Base-by-base conservation (phyloP, 2,329 filamentous ascomycete species). In the Thermoascus crustaceus region DNA sequence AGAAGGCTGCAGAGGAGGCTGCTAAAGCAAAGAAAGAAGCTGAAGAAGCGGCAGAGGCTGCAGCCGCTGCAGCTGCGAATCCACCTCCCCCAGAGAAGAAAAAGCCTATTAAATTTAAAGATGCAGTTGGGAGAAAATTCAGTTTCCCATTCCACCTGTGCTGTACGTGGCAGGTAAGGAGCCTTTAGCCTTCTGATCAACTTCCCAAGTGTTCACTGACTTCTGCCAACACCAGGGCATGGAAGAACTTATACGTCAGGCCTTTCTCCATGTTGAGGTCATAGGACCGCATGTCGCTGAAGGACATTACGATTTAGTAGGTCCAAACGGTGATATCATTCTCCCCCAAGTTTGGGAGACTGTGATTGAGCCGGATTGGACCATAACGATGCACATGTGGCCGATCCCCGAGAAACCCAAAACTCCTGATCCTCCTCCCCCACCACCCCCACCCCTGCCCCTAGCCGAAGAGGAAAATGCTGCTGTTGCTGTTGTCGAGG, bases 131-230 rank as follows among this genome's bases (percentile, higher is more conserved):
- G 20, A 75, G 88, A 46, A 94, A 93, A 60, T 95, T 93, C 58
- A 91, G 78, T 61, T 94, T 95, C 53, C 88, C 88, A 1, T 94
- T 81, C 63, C 77, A 88, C 44, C 60, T 93, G 19, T 94, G 87
- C 60, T 77, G 79, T 52, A 91, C 80, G 2, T 93, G 86, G 86
- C 68, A 71, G 67, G 84, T 88, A 76, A 56, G 76, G 21, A 4
- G 22, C 22, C 14, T 7, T n/a, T 7, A 17, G 27, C 17, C 10
- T 18, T 30, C 7, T 22, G 24, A 27, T 27, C 14, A 14, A 9
- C 26, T 11, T 10, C n/a, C n/a, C n/a, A n/a, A n/a, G 25, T 5
- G 32, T 18, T 14, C 14, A 38, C 39, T 45, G 18, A 34, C 35
- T 7, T 23, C 23, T 44, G 21, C 47, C 62, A 46, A 61, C 42